Evolutionary conservation across 306 rosid genomes (phyloP).

Genomic region (Dryas alaskensis): DNA sequence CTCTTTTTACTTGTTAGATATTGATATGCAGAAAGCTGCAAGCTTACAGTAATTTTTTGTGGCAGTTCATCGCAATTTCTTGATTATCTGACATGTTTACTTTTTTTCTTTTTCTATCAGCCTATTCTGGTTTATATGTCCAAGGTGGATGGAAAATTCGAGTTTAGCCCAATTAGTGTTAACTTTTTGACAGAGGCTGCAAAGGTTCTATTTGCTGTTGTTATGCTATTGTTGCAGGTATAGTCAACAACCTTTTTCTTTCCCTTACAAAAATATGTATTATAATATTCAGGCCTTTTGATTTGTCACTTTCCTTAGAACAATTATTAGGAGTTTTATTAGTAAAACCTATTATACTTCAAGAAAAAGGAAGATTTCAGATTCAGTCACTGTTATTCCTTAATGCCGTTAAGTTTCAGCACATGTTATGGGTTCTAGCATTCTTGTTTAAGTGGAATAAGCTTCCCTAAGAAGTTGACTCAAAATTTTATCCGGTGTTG

Average conservation of each 20-base stretch:
- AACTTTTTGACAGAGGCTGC: slow-evolving; percentile 90
- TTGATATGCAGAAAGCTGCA: neutral
- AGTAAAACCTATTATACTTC: neutral
- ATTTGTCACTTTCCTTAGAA: slow-evolving; percentile 9
- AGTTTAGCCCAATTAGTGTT: slow-evolving; percentile 96
- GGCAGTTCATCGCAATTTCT: slow-evolving; percentile 14
- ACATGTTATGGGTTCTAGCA: neutral
- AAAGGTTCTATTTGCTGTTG: slow-evolving; percentile 85
- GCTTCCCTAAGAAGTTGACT: neutral
- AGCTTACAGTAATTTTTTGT: neutral
- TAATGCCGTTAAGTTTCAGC: slow-evolving; percentile 4
- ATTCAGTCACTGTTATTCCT: slow-evolving; percentile 2
- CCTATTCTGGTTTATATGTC: slow-evolving; percentile 98
- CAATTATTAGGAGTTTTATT: neutral
- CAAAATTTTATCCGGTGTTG: neutral
- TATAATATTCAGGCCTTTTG: neutral
- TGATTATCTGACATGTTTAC: slow-evolving; percentile 19
- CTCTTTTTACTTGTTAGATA: neutral
- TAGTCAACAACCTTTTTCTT: slow-evolving; percentile 10
- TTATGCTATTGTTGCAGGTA: slow-evolving; percentile 93
- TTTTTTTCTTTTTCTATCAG: slow-evolving; percentile 46
- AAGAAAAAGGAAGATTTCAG: neutral
- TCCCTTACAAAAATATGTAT: slow-evolving; percentile 1
- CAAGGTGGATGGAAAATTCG: slow-evolving; percentile 98
- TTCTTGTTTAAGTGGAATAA: slow-evolving; percentile 9